Evolutionary conservation across 1,284 basidiomycete species (phyloP), one percentile per base, ranked within the genome.

Genomic region (Trichosporon asahii): DNA sequence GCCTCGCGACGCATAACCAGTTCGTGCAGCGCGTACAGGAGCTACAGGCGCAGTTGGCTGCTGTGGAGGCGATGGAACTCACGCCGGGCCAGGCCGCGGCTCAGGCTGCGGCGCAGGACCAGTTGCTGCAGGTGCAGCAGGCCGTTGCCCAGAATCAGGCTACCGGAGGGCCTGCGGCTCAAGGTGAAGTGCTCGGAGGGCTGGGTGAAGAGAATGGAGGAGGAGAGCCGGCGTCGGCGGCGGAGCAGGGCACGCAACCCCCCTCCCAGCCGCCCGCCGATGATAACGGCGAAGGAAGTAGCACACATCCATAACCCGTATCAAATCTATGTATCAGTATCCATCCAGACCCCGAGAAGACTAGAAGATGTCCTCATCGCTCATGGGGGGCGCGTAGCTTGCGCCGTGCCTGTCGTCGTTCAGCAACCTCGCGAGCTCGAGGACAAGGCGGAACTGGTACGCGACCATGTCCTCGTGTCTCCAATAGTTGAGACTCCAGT

Each of bases 401-500:
- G 77, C 76, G 57, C 55, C 69, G 18, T 77, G 73, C 21, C 78
- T 68, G 71, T 80, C 69, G 14, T 71, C 64, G 23, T 75, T 74
- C 61, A 72, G 65, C 21, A 79, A 66, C 11, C 78, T 69, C 11
- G 77, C 70, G n/a, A 76, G 71, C 55, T 79, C 78, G 29, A 79
- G 72, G 61, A 79, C 73, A 27, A 79, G 66, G 37, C 89, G 85
- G 77, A 88, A 89, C 70, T 87, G 82, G 80, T 90, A 90, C 12
- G 89, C 87, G 49, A 86, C 85, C 82, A 91, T 84, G 78, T 91
- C 90, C 74, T 89, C 88, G 68, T 84, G 84, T 63, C 89, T 84
- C 89, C 89, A 91, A 76, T 86, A 89, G 0, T 76, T 84, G 71
- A 84, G 83, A 73, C 88, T 89, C 90, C 90, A 91, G 25, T 85